phyloP scores from a whole-genome alignment of 805 yeast species.

The Ogataea methanolica region DNA sequence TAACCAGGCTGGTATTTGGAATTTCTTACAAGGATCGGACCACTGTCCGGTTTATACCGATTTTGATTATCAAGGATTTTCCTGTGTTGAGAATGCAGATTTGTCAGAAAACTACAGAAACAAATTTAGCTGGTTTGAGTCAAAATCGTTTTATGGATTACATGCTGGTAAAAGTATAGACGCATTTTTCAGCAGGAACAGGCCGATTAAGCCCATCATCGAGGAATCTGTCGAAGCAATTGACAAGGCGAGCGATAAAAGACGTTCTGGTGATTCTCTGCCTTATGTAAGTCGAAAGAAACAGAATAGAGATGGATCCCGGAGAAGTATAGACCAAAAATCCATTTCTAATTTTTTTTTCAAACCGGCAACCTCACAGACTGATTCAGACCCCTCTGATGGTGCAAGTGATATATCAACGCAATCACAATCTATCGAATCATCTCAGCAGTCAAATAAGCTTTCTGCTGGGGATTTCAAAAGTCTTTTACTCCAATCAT shows the following conservation, averaged over 20 bases:
- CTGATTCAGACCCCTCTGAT: too few relatives aligned
- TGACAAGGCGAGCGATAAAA: background rate
- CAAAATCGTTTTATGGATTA: constrained; percentile 42
- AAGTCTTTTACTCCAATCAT: constrained; percentile 14
- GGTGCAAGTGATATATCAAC: background rate
- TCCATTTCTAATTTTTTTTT: constrained; percentile 24
- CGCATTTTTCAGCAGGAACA: constrained; percentile 21
- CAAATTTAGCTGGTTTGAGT: constrained; percentile 44
- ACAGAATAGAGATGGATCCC: background rate
- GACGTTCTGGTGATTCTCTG: background rate
- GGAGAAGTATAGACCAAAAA: constrained; percentile 9
- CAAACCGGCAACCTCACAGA: constrained; percentile 1
- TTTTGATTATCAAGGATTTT: constrained; percentile 29
- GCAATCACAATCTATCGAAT: too few relatives aligned
- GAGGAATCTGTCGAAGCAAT: background rate
- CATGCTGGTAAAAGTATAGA: constrained; percentile 26
- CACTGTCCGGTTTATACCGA: constrained; percentile 91
- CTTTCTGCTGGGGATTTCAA: constrained; percentile 18
- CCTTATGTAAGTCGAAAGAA: constrained; percentile 18
- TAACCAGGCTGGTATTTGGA: constrained; percentile 53
- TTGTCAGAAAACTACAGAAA: constrained; percentile 2
- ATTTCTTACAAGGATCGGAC: constrained; percentile 77
- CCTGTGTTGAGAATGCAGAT: background rate
- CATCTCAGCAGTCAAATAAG: background rate
- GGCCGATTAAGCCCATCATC: background rate